Base-by-base conservation (phyloP, 495 filamentous ascomycete genomes). In the Jackrogersella multiformis region DNA sequence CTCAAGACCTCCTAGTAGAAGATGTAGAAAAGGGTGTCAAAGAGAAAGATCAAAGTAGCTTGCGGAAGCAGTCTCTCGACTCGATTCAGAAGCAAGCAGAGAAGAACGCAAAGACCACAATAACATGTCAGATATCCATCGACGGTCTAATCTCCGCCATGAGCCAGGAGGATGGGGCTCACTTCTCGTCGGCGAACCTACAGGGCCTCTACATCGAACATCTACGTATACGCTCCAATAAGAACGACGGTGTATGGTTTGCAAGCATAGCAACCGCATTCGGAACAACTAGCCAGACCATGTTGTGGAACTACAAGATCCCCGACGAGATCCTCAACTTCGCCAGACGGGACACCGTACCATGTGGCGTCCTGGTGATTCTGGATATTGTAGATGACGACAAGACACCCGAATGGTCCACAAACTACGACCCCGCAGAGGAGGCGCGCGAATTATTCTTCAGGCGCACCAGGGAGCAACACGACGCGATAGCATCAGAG, bases 241-340 rank as follows among this genome's bases (percentile, higher is more conserved):
- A 65, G 57, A 76, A 73, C 1, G 71, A 77, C 38, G 82, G 85
- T 12, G 75, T 79, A n/a, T 89, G 87, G 87, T 89, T 88, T 57
- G 81, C 83, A 36, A 81, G 78, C 61, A 78, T 79, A 0, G 78
- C 80, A 5, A 88, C 86, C 0, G 86, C 86, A 0, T 78, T 82
- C 53, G 79, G 81, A 16, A 85, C 84, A 21, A 74, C 79, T 34
- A 77, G 72, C 57, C 78, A 85, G 76, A 82, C 81, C 5, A 78
- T 85, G 16, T 78, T 89, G 21, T 89, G 86, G 86, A 85, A 81
- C 70, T 88, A 85, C 76, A 78, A 82, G 55, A 86, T 88, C 58
- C 84, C 87, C 1, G 78, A 82, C 42, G 76, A 79, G 28, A 77
- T 88, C 35, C 68, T 86, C 1, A 51, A 75, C 4, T 84, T 89